Base-by-base conservation (phyloP, 73 alveolate species). In the Urostyla sp. region DNA sequence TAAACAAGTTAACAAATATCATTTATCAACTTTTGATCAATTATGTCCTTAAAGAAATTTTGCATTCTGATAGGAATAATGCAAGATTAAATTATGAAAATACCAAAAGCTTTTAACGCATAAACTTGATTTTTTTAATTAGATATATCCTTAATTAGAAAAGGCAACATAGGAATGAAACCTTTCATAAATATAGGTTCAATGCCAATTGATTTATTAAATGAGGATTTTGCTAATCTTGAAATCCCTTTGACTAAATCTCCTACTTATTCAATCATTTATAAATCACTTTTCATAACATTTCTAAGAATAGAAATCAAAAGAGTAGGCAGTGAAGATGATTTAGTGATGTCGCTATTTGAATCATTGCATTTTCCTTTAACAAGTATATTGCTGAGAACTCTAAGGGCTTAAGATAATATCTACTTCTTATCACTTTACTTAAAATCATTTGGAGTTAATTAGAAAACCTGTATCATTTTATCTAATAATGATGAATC, bases 211-310 rank as follows among this genome's bases (percentile, higher is more conserved):
- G 76, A 56, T 66, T 88, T 90, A 66, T 90, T 92, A 79, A 94
- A 92, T 37, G 84, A 79, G 10, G 95, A 87, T 75, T 92, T 96
- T 54, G 94, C 95, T 35, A 97, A 81, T 24, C 92, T 60, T 18
- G 98, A 97, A 30, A 93, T 87, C n/a, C 92, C 95, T 75, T 91
- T 92, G 23, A 97, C 95, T 56, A 92, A 80, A 44, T 97, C 99
- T 40, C 95, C 83, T 18, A 95, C 55, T 21, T 95, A 57, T 24
- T 94, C 98, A 6, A 90, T 85, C 43, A 72, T 24, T 32, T 77
- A 48, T 8, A 63, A 63, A 16, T 88, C 97, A 6, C 60, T 45
- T 36, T 90, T 92, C 43, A 79, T 51, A 20, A 87, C 58, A 30
- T 87, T 78, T 34, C 73, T 89, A 2, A 89, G 57, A 10, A 89